A percentile compares a stretch with the other conserved stretches of the same genome.
Conservation (phyloP, 2,329 filamentous ascomycete genomes). For the Botrytis elliptica region DNA sequence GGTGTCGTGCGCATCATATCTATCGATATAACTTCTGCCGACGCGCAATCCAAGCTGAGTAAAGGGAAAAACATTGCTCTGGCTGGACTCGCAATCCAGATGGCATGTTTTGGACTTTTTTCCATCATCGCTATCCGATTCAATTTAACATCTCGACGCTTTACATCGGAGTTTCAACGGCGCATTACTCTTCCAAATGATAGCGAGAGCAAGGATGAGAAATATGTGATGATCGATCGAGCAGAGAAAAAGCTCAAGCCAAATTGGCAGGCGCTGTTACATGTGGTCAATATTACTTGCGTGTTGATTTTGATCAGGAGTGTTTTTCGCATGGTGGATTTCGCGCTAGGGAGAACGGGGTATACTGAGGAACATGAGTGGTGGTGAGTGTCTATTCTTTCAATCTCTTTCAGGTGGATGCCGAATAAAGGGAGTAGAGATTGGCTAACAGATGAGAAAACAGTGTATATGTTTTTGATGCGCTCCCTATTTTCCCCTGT, state of each 20-base stretch:
- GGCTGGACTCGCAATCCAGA: not conserved
- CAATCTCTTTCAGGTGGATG: not conserved
- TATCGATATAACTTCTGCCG: not conserved
- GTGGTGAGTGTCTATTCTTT: not conserved
- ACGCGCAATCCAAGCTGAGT: not conserved
- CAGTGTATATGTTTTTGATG: not conserved
- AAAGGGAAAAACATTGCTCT: not conserved
- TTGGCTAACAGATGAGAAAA: not conserved
- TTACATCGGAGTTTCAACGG: not conserved
- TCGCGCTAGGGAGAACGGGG: not conserved
- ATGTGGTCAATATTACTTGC: not conserved
- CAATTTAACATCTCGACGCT: not conserved
- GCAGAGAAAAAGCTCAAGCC: not conserved
- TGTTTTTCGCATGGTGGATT: not conserved
- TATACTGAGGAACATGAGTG: not conserved
- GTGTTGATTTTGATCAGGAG: not conserved
- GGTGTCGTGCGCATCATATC: not conserved
- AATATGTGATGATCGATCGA: not conserved
- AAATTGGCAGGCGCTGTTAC: not conserved
- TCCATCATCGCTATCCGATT: not conserved
- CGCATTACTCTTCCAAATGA: not conserved
- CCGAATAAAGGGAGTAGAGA: not conserved
- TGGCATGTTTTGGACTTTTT: not conserved
- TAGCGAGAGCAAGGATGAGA: not conserved
- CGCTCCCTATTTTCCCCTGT: not conserved